Percentiles rank a stretch among this genome's conserved stretches.
These are phyloP conservation scores for Juglanconis juglandina DNA, from an alignment of 2,329 filamentous ascomycete genomes.

Conservation along the genomic window DNA sequence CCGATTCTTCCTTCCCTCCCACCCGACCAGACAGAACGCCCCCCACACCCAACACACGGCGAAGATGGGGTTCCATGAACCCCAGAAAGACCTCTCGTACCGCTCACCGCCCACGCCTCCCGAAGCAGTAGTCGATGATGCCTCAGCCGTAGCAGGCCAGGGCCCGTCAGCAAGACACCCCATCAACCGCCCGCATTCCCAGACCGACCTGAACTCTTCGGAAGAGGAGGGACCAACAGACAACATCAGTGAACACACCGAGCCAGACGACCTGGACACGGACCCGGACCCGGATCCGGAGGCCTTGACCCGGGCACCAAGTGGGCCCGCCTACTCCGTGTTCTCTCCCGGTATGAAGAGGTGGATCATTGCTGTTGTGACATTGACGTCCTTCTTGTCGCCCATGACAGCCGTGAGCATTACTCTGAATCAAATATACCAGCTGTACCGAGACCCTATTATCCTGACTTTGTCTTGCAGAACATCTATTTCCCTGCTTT, in stretches of 20 bases:
- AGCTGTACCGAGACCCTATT: background rate
- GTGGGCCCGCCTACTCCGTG: constrained; percentile 38
- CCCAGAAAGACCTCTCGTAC: background rate
- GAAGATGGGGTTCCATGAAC: constrained; percentile 5
- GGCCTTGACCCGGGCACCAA: constrained; percentile 32
- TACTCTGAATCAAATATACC: background rate
- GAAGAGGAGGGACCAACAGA: constrained; percentile 7
- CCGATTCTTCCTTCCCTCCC: background rate
- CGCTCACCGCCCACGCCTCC: background rate
- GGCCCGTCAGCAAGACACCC: background rate
- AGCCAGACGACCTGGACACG: constrained; percentile 4
- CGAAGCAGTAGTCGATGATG: constrained; percentile 2
- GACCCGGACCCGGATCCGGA: constrained; percentile 28
- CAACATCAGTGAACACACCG: constrained; percentile 9
- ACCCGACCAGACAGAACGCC: background rate
- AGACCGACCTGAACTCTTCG: constrained; percentile 5
- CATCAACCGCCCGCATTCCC: background rate
- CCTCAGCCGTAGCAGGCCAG: constrained; percentile 12
- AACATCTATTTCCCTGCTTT: constrained; percentile 54
- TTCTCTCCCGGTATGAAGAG: constrained; percentile 41
- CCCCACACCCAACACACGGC: background rate
- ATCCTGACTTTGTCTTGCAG: background rate
- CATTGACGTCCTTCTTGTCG: constrained; percentile 51
- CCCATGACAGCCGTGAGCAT: constrained; percentile 48
- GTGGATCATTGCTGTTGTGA: constrained; percentile 53